phyloP scores from a whole-genome alignment of 345 rosid species.

The Cardamine resedifolia region DNA sequence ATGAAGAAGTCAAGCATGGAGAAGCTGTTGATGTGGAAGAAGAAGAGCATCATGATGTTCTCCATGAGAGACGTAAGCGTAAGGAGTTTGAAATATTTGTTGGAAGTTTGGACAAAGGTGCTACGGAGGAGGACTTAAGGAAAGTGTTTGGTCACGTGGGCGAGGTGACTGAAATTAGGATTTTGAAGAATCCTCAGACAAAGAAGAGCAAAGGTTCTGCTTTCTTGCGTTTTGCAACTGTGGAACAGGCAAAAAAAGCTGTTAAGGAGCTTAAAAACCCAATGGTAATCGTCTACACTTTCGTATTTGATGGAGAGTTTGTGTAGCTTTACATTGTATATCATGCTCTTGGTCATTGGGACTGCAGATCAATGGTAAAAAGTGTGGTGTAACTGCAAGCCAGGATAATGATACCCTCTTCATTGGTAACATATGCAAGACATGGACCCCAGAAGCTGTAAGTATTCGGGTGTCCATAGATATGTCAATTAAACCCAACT shows the following conservation, averaged over 20 bases:
- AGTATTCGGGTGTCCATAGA: constrained; percentile 50
- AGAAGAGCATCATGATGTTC: constrained; percentile 63
- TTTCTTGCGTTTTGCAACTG: constrained; percentile 86
- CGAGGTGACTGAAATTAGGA: constrained; percentile 79
- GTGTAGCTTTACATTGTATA: constrained; percentile 38
- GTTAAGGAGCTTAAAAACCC: constrained; percentile 76
- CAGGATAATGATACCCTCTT: constrained; percentile 96
- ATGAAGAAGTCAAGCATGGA: constrained; percentile 48
- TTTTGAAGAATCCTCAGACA: constrained; percentile 88
- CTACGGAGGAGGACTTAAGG: constrained; percentile 75
- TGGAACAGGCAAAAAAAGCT: constrained; percentile 93
- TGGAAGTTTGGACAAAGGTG: constrained; percentile 91
- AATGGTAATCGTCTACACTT: constrained; percentile 63
- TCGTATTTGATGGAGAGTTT: constrained; percentile 38
- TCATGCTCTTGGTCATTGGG: constrained; percentile 42
- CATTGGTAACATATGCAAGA: constrained; percentile 93
- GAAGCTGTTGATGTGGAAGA: constrained; percentile 54
- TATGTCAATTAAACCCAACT: constrained; percentile 34
- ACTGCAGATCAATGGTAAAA: constrained; percentile 95
- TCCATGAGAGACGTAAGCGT: constrained; percentile 87
- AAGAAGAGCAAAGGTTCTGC: constrained; percentile 98
- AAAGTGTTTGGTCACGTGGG: constrained; percentile 80
- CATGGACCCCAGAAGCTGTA: constrained; percentile 95
- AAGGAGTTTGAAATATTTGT: constrained; percentile 97
- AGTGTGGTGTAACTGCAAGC: constrained; percentile 94